These are phyloP conservation scores for Dentipellis fragilis DNA, from an alignment of 768 basidiomycete species.

Conservation along the genomic window DNA sequence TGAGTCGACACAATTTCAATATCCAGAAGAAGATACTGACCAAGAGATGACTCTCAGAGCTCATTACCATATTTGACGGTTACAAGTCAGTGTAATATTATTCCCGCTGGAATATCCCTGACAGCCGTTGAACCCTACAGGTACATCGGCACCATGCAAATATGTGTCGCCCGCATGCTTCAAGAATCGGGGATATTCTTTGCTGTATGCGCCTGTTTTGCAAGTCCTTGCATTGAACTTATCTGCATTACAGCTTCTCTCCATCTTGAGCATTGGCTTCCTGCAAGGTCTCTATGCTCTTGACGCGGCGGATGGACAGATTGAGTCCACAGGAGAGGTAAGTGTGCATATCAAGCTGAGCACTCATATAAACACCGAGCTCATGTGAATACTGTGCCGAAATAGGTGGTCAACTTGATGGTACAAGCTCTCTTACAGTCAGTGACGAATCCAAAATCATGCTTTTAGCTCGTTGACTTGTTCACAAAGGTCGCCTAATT, in stretches of 20 bases:
- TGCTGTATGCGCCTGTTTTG: conserved; percentile 39
- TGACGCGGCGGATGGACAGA: conserved; percentile 78
- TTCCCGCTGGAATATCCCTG: background rate
- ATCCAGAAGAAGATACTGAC: background rate
- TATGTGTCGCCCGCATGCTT: conserved; percentile 88
- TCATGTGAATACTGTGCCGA: background rate
- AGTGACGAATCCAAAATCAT: conserved; percentile 12
- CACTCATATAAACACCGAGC: background rate
- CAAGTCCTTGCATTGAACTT: background rate
- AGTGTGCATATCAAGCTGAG: background rate
- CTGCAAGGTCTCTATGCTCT: conserved; percentile 81
- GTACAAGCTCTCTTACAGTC: conserved; percentile 79
- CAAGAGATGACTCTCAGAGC: conserved; percentile 31
- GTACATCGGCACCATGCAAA: conserved; percentile 89
- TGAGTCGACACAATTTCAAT: background rate
- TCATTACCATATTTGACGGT: conserved; percentile 75
- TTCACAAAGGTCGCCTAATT: conserved; percentile 1
- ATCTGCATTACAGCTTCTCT: conserved; percentile 46
- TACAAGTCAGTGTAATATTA: conserved; percentile 46
- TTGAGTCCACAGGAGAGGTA: conserved; percentile 1
- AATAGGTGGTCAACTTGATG: conserved; percentile 58
- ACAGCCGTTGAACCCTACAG: conserved; percentile 23
- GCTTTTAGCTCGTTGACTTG: background rate
- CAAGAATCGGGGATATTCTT: conserved; percentile 90
- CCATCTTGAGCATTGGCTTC: conserved; percentile 78